These are phyloP conservation scores for Calendula officinalis DNA, from an alignment of 129 eudicot species.

Conservation along the genomic window DNA sequence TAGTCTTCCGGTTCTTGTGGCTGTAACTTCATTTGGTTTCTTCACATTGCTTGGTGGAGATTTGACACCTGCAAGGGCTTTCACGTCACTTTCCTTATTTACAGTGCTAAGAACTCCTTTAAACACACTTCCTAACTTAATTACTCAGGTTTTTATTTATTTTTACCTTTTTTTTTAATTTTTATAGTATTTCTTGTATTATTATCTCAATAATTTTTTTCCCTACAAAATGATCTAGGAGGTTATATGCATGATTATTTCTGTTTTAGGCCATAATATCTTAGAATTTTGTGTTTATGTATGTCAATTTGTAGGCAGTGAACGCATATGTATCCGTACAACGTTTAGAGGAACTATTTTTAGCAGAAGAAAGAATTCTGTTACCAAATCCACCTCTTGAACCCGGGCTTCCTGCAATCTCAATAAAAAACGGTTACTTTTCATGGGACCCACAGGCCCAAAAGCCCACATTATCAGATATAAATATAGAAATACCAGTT, in stretches of 20 bases:
- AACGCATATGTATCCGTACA: conserved; percentile 86
- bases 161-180: neutral
- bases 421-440: conserved; percentile 80
- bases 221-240: neutral
- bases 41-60: conserved; percentile 93
- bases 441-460: conserved; percentile 83
- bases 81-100: conserved; percentile 86
- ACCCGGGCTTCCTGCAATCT: conserved; percentile 72
- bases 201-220: neutral
- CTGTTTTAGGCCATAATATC: neutral
- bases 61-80: conserved; percentile 95
- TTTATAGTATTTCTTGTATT: conserved; percentile 7
- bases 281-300: conserved; percentile 3
- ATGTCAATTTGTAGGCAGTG: conserved; percentile 60
- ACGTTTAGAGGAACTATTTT: conserved; percentile 77
- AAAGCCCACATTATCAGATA: conserved; percentile 65
- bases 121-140: conserved; percentile 76
- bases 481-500: conserved; percentile 72
- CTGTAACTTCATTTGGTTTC: conserved; percentile 77
- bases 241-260: neutral
- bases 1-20: conserved; percentile 93
- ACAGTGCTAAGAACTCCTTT: conserved; percentile 86
- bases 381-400: conserved; percentile 75
- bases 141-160: conserved; percentile 60
- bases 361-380: conserved; percentile 76